Conservation (phyloP, 768 basidiomycete species). For the Gelatoporia subvermispora region DNA sequence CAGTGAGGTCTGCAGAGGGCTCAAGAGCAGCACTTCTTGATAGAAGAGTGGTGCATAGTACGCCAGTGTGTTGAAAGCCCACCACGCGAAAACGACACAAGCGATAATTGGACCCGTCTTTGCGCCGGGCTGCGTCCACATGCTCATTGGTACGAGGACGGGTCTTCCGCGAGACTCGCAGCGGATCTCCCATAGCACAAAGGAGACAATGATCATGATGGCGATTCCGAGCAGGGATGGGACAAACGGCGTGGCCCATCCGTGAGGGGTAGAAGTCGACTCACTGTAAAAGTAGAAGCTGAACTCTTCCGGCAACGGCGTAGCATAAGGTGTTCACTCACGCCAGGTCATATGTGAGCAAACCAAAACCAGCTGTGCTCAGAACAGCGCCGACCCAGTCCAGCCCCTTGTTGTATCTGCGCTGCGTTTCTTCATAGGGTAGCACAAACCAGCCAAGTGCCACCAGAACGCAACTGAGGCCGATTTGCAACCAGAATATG, state of each 20-base stretch:
- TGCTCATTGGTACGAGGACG: conserved; percentile 28
- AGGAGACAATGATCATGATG: conserved; percentile 21
- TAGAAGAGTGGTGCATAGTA: conserved; percentile 30
- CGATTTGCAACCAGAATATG: conserved; percentile 31
- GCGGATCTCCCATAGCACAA: conserved; percentile 27
- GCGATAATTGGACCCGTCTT: conserved; percentile 25
- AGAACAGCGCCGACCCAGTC: conserved; percentile 32
- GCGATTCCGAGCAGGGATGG: conserved; percentile 26
- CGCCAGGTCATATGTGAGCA: conserved; percentile 31
- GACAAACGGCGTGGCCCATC: conserved; percentile 30
- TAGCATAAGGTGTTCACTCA: conserved; percentile 15
- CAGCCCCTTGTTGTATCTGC: conserved; percentile 28
- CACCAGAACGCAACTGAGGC: conserved; percentile 24
- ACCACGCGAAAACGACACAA: conserved; percentile 30
- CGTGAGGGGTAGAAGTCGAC: conserved; percentile 25
- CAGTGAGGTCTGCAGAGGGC: conserved; percentile 28
- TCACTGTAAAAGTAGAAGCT: too few relatives aligned
- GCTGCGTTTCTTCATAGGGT: conserved; percentile 11
- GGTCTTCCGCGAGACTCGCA: conserved; percentile 23
- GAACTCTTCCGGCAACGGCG: background rate
- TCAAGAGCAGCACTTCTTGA: conserved; percentile 26
- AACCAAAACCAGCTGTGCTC: conserved; percentile 28
- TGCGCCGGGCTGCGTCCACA: conserved; percentile 27
- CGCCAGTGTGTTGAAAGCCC: conserved; percentile 27
- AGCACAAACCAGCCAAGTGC: conserved; percentile 20